Conservation (phyloP, 257 asterid species). For the Solanum chilense region DNA sequence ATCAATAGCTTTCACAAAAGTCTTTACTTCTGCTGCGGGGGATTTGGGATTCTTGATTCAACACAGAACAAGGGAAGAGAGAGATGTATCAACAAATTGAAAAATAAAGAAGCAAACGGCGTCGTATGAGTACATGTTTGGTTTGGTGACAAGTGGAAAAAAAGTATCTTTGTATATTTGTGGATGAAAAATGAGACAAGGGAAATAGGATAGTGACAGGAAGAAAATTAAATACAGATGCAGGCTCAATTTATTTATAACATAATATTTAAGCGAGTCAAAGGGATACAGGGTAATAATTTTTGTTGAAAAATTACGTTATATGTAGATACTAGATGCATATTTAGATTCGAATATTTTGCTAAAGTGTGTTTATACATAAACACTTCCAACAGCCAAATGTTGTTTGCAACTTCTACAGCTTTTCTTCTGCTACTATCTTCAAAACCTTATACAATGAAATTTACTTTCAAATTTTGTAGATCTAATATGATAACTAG, state of each 20-base stretch:
- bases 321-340: no score
- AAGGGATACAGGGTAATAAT: background rate
- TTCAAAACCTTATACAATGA: background rate
- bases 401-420: background rate
- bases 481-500: background rate
- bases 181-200: background rate
- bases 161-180: background rate
- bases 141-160: background rate
- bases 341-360: no score
- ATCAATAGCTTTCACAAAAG: background rate
- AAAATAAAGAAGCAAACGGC: background rate
- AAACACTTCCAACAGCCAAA: background rate
- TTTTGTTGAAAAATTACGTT: background rate
- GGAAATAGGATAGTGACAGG: background rate
- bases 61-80: background rate
- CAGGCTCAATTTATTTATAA: no score
- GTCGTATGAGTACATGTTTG: background rate
- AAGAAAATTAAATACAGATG: background rate
- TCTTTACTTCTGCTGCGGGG: background rate
- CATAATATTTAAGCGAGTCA: accelerated
- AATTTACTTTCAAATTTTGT: background rate
- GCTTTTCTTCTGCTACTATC: accelerated
- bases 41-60: background rate
- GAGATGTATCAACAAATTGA: background rate
- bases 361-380: background rate